Percentiles rank a stretch among this genome's conserved stretches.
Evolutionary conservation across 257 asterid genomes (phyloP).

Genomic region (Gentiana straminea): DNA sequence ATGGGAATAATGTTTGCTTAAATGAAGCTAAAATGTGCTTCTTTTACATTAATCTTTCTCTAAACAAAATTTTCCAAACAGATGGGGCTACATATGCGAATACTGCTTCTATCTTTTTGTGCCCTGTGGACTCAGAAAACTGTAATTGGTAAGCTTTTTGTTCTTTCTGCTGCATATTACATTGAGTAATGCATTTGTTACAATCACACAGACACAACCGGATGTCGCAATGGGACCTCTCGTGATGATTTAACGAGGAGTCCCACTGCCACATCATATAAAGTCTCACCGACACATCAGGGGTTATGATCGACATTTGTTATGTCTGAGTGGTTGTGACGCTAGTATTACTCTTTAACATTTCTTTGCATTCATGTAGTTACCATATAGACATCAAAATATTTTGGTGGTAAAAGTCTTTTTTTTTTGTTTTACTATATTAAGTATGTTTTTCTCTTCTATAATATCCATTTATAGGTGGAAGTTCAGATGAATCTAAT

Average conservation of each 20-base stretch:
- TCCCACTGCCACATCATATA: too few species aligned
- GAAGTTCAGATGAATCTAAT: constrained; percentile 22
- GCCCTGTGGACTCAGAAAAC: constrained; percentile 37
- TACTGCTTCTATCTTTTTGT: constrained; percentile 29
- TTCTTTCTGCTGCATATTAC: neutral
- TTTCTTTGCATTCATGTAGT: too few species aligned
- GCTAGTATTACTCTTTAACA: too few species aligned
- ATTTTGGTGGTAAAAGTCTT: too few species aligned
- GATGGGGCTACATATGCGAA: constrained; percentile 44
- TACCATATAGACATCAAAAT: too few species aligned
- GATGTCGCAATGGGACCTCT: too few species aligned
- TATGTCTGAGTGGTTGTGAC: too few species aligned
- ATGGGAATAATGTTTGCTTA: neutral
- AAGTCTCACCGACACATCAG: neutral
- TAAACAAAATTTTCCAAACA: constrained; percentile 8
- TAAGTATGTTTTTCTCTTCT: constrained; percentile 1
- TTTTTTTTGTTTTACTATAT: too few species aligned
- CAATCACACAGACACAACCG: neutral
- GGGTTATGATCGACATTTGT: neutral
- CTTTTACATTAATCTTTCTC: neutral
- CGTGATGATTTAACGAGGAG: too few species aligned
- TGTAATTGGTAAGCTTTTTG: constrained; percentile 44
- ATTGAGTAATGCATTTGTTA: neutral
- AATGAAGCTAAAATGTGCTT: neutral
- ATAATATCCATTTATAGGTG: constrained; percentile 23